Conservation (phyloP, 176 grass and related monocot species). For the Bromus sterilis region DNA sequence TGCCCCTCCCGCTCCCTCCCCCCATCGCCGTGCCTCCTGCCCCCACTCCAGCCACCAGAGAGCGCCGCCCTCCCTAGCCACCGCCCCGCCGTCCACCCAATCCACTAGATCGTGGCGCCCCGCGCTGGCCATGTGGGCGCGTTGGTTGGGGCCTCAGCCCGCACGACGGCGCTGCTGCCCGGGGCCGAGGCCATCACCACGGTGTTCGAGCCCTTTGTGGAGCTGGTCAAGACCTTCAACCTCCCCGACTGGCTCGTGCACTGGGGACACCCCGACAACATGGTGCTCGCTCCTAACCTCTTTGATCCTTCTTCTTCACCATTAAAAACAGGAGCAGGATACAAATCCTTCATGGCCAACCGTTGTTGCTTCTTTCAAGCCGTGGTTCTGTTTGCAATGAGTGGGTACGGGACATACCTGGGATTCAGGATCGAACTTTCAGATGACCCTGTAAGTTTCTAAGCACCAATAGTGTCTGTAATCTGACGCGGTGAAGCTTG, state of each 20-base stretch:
- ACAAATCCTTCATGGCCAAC: not conserved
- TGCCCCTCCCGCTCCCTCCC: conserved; percentile 42
- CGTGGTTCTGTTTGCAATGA: conserved; percentile 93
- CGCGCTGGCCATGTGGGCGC: too few relatives aligned
- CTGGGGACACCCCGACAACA: conserved; percentile 95
- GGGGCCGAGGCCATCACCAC: conserved; percentile 53
- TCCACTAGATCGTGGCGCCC: too few relatives aligned
- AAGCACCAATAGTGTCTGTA: too few relatives aligned
- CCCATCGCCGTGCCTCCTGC: not conserved
- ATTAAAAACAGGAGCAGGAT: too few relatives aligned
- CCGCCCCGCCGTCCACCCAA: too few relatives aligned
- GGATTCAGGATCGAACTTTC: conserved; percentile 91
- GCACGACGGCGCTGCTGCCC: conserved; percentile 54
- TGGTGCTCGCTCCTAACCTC: too few relatives aligned
- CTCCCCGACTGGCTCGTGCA: conserved; percentile 88
- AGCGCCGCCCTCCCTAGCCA: too few relatives aligned
- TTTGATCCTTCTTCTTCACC: too few relatives aligned
- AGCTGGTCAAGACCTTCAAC: conserved; percentile 64
- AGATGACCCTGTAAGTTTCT: conserved; percentile 70
- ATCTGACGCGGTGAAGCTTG: too few relatives aligned
- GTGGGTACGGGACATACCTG: conserved; percentile 78
- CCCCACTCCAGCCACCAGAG: too few relatives aligned
- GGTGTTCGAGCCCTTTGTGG: conserved; percentile 71
- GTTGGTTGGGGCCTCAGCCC: too few relatives aligned
- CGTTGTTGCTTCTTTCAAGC: conserved; percentile 34